A percentile compares a stretch with the other conserved stretches of the same genome.
Evolutionary conservation across 2,329 filamentous ascomycete genomes (phyloP).

Genomic region (Aspergillus brasiliensis): DNA sequence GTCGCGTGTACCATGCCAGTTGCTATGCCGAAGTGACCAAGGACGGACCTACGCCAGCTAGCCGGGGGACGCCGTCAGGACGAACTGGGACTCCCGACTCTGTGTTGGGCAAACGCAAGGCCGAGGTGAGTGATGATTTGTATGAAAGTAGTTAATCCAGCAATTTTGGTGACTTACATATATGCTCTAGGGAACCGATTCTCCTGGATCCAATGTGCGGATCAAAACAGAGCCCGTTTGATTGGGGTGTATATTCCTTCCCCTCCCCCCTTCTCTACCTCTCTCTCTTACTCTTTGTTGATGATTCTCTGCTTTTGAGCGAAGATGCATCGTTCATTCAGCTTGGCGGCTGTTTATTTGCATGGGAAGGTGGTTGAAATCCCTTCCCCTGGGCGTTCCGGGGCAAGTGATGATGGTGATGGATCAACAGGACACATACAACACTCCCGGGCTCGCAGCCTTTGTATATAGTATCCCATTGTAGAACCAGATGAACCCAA

Average conservation of each 20-base stretch:
- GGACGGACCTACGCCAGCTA: constrained; percentile 52
- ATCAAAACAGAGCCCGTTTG: constrained; percentile 43
- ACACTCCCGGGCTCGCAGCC: neutral
- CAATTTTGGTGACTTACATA: constrained; percentile 6
- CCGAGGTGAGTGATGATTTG: constrained; percentile 54
- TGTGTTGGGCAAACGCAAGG: constrained; percentile 73
- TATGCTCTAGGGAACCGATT: constrained; percentile 35
- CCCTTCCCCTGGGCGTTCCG: neutral
- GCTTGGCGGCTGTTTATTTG: constrained; percentile 18
- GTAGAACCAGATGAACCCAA: neutral
- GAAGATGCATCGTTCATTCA: constrained; percentile 19
- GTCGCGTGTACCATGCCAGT: constrained; percentile 82
- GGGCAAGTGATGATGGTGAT: neutral
- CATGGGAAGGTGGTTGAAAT: neutral
- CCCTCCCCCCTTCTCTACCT: neutral
- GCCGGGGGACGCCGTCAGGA: constrained; percentile 37
- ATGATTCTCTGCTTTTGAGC: constrained; percentile 8
- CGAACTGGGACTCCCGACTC: constrained; percentile 62
- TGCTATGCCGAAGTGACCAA: constrained; percentile 82
- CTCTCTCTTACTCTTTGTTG: constrained; percentile 5
- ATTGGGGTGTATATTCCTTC: constrained; percentile 16
- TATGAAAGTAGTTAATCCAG: neutral
- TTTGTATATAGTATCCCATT: constrained; percentile 4
- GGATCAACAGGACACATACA: constrained; percentile 5
- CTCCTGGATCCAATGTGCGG: constrained; percentile 36